A percentile compares a stretch with the other conserved stretches of the same genome.
Evolutionary conservation across 768 basidiomycete genomes (phyloP).

Genomic region (Leccinum obscurum): DNA sequence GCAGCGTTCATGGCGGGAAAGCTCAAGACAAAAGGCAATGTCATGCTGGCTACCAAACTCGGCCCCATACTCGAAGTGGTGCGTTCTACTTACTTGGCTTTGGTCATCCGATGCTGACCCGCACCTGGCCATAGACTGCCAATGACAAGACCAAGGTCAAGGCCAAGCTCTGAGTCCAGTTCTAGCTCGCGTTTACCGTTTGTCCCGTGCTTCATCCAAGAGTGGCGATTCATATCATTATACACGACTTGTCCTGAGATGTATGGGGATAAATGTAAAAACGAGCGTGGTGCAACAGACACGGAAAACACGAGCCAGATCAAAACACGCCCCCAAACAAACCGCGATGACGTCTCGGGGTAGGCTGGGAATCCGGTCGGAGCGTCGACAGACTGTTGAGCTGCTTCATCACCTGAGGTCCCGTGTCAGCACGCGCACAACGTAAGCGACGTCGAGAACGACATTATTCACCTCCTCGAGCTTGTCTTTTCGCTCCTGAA

Average conservation of each 20-base stretch:
- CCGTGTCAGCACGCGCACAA: slow-evolving; percentile 7
- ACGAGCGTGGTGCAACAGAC: slow-evolving; percentile 9
- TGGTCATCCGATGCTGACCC: neutral
- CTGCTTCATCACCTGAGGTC: slow-evolving; percentile 86
- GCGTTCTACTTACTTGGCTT: slow-evolving; percentile 1
- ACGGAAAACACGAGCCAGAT: slow-evolving; percentile 29
- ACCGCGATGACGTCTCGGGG: slow-evolving; percentile 71
- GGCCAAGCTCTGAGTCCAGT: slow-evolving; percentile 40
- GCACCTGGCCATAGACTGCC: slow-evolving; percentile 24
- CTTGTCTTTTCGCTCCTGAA: slow-evolving; percentile 97
- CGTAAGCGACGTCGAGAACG: neutral
- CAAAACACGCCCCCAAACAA: slow-evolving; percentile 78
- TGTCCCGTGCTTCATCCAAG: slow-evolving; percentile 2
- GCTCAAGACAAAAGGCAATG: slow-evolving; percentile 88
- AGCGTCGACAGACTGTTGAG: slow-evolving; percentile 89
- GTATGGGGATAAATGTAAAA: slow-evolving; percentile 1
- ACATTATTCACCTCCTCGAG: slow-evolving; percentile 75
- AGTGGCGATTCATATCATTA: slow-evolving; percentile 22
- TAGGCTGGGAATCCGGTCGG: slow-evolving; percentile 76
- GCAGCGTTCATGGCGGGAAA: slow-evolving; percentile 97
- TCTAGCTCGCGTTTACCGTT: neutral
- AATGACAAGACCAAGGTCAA: slow-evolving; percentile 24
- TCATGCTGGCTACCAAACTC: slow-evolving; percentile 94
- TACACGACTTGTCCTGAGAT: slow-evolving; percentile 9
- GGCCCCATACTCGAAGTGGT: slow-evolving; percentile 76